These are phyloP conservation scores for Lablab purpureus DNA, from an alignment of 306 rosid genomes.

Conservation along the genomic window DNA sequence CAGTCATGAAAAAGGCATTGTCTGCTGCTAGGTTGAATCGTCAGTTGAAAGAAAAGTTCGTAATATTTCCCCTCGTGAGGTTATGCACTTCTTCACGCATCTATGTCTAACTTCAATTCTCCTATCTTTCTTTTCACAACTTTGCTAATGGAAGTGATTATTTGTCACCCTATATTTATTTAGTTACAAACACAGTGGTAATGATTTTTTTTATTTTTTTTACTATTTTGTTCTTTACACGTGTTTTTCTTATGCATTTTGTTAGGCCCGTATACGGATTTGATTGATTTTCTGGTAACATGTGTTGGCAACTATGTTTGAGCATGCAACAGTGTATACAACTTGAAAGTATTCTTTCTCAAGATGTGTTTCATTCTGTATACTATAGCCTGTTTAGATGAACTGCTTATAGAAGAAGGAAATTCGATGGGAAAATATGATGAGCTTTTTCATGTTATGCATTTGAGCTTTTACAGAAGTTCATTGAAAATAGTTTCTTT, in stretches of 20 bases:
- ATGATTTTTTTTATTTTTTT: conserved; percentile 10
- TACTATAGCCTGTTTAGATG: too few species aligned
- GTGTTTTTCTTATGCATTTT: conserved; percentile 18
- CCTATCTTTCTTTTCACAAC: not conserved
- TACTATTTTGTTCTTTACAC: not conserved
- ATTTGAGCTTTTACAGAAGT: not conserved
- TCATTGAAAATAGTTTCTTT: not conserved
- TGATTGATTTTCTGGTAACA: conserved; percentile 32
- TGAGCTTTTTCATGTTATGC: not conserved
- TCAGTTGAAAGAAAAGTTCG: conserved; percentile 85
- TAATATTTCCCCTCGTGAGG: conserved; percentile 93
- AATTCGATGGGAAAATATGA: not conserved
- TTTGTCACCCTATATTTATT: conserved; percentile 1
- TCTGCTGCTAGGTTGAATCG: conserved; percentile 84
- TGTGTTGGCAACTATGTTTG: not conserved
- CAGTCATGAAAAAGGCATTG: conserved; percentile 70
- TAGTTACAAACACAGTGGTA: not conserved
- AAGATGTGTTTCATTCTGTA: not conserved
- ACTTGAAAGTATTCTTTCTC: not conserved
- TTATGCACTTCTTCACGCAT: conserved; percentile 33
- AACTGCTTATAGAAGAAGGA: not conserved
- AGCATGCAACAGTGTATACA: conserved; percentile 29
- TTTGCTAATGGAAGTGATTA: conserved; percentile 15
- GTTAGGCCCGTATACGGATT: conserved; percentile 27
- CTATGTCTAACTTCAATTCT: not conserved